Percentiles rank a stretch among this genome's conserved stretches.
These are phyloP conservation scores for Xylariaceae sp. DNA, from an alignment of 2,329 filamentous ascomycete genomes.

Conservation along the genomic window DNA sequence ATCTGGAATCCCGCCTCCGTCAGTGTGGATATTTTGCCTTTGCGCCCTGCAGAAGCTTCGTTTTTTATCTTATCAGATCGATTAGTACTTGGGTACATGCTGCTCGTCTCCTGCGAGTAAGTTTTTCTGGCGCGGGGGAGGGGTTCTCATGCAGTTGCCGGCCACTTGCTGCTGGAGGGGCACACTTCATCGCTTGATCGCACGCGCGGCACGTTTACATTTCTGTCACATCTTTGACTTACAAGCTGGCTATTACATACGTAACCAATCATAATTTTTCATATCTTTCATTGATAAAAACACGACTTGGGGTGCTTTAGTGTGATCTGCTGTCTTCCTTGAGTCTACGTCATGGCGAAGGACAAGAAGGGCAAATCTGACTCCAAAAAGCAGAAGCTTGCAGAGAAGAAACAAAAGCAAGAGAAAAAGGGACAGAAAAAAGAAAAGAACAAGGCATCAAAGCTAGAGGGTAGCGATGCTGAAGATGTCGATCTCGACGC, in stretches of 20 bases:
- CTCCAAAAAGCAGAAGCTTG: constrained; percentile 46
- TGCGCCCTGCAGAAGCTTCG: background rate
- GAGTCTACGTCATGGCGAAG: constrained; percentile 39
- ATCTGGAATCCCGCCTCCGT: background rate
- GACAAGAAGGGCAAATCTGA: constrained; percentile 44
- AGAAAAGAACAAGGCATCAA: constrained; percentile 66
- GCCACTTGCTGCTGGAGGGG: constrained; percentile 15
- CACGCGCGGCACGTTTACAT: background rate
- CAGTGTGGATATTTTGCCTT: background rate
- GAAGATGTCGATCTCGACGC: constrained; percentile 92
- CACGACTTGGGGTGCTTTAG: background rate
- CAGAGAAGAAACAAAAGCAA: constrained; percentile 72
- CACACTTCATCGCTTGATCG: background rate
- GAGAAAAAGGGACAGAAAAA: constrained; percentile 90
- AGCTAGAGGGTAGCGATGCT: constrained; percentile 77
- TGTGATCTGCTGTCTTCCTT: background rate
- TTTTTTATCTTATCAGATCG: constrained; percentile 22
- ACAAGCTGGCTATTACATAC: too few relatives aligned
- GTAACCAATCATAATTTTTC: background rate
- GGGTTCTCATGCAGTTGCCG: constrained; percentile 14
- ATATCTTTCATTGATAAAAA: background rate
- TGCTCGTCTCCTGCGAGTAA: background rate
- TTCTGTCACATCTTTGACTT: background rate
- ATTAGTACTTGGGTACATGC: constrained; percentile 19
- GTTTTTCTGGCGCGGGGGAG: constrained; percentile 17